Evolutionary conservation across 2,329 filamentous ascomycete species (phyloP), one percentile per base, ranked within the genome.

Genomic region (Triangularia verruculosa): DNA sequence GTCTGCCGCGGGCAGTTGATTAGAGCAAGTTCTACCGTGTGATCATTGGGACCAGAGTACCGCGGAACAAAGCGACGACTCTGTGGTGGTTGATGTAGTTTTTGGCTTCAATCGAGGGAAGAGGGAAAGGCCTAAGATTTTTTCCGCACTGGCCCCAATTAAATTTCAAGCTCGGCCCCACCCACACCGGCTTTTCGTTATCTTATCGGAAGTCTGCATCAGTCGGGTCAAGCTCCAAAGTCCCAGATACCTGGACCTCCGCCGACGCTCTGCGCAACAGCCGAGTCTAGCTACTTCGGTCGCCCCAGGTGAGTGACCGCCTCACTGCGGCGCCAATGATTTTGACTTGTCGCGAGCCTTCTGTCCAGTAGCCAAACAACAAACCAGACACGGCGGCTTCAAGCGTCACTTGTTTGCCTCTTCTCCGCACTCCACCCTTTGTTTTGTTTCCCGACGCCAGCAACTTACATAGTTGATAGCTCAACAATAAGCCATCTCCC

Each of bases 1-100:
- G 53, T 63, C 67, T 70, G 65, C 66, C 63, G 47, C 57, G 56
- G 61, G 62, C 69, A 67, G 66, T 34, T 64, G 47, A 43, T 62
- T 63, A 61, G 67, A 56, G 57, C 15, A 61, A 57, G 8, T 47
- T 60, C 64, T 71, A 68, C 63, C 65, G 64, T 25, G 43, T n/a
- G 54, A 61, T 66, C 68, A 69, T 71, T 65, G 61, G 57, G 24
- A 54, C 34, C 57, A 59, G 57, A 59, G 25, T 59, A 47, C 51
- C 51, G 51, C 51, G 51, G 25, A 54, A 54, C 22, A 25, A 54
- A n/a, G 51, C 51, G 39, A 59, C 47, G 12, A 27, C 47, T 59
- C 39, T 52, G 57, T 25, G 27, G 34, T 58, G 64, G 39, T 15
- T 52, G 34, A 28, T 64, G 27, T 61, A 63, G 39, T 15, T 54